A percentile compares a stretch with the other conserved stretches of the same genome.
Evolutionary conservation across 306 rosid genomes (phyloP).

Genomic region (Prunus mume): DNA sequence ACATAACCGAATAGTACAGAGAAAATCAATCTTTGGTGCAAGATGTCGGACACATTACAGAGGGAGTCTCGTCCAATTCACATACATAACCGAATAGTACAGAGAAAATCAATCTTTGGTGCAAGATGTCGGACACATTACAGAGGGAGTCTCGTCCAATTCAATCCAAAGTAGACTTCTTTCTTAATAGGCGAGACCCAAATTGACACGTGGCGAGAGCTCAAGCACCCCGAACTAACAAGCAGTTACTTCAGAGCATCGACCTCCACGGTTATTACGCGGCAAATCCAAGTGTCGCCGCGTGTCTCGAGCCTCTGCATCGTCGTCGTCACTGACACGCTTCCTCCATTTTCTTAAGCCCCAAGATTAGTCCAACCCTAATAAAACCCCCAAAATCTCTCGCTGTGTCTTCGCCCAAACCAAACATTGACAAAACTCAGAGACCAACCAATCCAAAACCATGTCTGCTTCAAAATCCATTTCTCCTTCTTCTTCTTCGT

Average conservation of each 20-base stretch:
- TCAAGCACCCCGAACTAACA: neutral
- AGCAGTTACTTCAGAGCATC: neutral
- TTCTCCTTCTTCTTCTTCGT: constrained; percentile 26
- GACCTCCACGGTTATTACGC: constrained; percentile 7
- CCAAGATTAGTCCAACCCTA: neutral
- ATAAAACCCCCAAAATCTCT: neutral
- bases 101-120: too few relatives aligned
- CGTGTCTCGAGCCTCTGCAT: neutral
- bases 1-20: too few relatives aligned
- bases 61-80: too few relatives aligned
- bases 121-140: too few relatives aligned
- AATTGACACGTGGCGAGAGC: neutral
- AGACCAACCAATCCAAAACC: neutral
- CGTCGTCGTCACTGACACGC: constrained; percentile 5
- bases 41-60: too few relatives aligned
- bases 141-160: too few relatives aligned
- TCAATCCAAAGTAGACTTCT: neutral
- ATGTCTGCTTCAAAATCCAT: constrained; percentile 33
- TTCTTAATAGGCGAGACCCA: neutral
- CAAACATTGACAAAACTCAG: neutral
- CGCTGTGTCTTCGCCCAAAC: neutral
- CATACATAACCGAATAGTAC: too few relatives aligned
- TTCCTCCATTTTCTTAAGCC: constrained; percentile 10
- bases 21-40: too few relatives aligned
- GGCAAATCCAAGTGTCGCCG: constrained; percentile 7